Conservation (phyloP, 306 rosid genomes). For the Citrullus colocynthis region DNA sequence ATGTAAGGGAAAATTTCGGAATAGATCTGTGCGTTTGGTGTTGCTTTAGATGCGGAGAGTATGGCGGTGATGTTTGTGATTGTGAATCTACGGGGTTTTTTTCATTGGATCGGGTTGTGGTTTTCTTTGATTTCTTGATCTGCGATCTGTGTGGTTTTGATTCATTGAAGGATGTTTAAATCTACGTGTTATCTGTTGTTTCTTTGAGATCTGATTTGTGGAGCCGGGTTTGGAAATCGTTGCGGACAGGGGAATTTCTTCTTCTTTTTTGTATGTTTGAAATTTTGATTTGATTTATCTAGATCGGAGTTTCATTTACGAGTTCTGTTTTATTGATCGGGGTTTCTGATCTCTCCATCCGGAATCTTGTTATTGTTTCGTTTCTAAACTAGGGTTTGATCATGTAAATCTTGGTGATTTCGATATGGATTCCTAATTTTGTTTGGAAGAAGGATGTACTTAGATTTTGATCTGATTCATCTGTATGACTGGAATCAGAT, state of each 20-base stretch:
- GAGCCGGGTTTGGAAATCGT: not conserved
- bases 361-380: not conserved
- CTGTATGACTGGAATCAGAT: not conserved
- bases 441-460: not conserved
- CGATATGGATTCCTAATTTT: not conserved
- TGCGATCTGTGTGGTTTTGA: not conserved
- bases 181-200: not conserved
- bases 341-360: not conserved
- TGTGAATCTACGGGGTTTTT: not conserved
- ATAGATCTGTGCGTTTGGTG: slow-evolving; percentile 4
- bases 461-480: not conserved
- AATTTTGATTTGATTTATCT: not conserved
- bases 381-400: not conserved
- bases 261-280: not conserved
- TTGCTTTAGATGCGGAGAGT: slow-evolving; percentile 2
- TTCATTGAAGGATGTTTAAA: not conserved
- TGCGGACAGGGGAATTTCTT: not conserved
- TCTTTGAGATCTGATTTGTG: not conserved
- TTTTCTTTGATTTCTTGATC: not conserved
- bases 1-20: not conserved
- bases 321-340: not conserved
- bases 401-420: not conserved
- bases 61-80: not conserved
- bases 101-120: not conserved
- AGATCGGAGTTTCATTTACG: not conserved